A percentile compares a stretch with the other conserved stretches of the same genome.
Conservation (phyloP, 352 stramenopile genomes). For the Globisporangium paroecandrum region DNA sequence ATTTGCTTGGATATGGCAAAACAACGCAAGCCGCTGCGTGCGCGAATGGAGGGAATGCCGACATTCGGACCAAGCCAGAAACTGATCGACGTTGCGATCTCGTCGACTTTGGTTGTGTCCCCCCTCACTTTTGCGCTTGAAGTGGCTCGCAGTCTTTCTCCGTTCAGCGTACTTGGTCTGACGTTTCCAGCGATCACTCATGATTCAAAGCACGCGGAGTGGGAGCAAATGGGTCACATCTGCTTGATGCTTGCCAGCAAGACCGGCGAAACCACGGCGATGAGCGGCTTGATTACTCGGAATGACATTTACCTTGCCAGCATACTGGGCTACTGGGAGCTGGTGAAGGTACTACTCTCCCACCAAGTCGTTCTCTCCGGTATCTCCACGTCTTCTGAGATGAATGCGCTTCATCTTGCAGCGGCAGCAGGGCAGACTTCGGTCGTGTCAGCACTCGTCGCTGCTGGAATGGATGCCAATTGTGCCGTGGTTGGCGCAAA, state of each 20-base stretch:
- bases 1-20: slow-evolving; percentile 20
- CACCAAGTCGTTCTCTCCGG: slow-evolving; percentile 50
- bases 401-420: slow-evolving; percentile 55
- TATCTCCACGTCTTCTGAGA: slow-evolving; percentile 25
- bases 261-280: slow-evolving; percentile 30
- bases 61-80: slow-evolving; percentile 9
- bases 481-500: slow-evolving; percentile 20
- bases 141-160: slow-evolving; percentile 24
- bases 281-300: slow-evolving; percentile 41
- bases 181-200: slow-evolving; percentile 15
- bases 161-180: slow-evolving; percentile 25
- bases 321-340: slow-evolving; percentile 42
- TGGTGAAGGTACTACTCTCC: slow-evolving; percentile 38
- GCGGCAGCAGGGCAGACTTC: slow-evolving; percentile 42
- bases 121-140: slow-evolving; percentile 49
- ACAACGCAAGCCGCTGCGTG: background rate
- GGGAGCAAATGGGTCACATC: slow-evolving; percentile 37
- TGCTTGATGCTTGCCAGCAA: slow-evolving; percentile 32
- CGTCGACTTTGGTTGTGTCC: slow-evolving; percentile 27
- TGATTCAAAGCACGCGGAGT: slow-evolving; percentile 27
- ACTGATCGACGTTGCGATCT: slow-evolving; percentile 7
- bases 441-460: slow-evolving; percentile 36
- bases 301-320: slow-evolving; percentile 50
- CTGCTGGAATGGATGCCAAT: slow-evolving; percentile 59
- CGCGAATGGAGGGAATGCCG: background rate